Conservation (phyloP, 345 rosid species). For the Luvunga scandens region DNA sequence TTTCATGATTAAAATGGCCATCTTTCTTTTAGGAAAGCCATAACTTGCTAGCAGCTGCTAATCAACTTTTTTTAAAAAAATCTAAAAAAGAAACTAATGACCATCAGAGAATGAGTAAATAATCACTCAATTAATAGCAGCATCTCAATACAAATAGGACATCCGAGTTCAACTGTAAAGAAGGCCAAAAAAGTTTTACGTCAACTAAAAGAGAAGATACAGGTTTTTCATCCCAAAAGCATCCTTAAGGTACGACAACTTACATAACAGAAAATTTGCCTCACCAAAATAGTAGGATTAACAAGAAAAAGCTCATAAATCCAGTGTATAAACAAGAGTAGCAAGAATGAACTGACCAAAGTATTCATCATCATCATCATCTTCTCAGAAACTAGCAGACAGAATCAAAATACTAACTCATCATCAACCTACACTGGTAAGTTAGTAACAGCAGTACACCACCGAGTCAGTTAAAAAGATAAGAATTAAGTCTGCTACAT, state of each 20-base stretch:
- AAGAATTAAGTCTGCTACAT: not conserved
- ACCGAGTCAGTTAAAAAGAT: not conserved
- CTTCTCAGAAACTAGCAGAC: constrained; percentile 1
- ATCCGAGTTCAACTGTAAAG: not conserved
- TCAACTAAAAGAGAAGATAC: not conserved
- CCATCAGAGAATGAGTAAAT: not conserved
- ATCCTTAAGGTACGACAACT: not conserved
- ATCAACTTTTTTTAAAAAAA: no score
- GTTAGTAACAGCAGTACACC: not conserved
- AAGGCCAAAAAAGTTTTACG: not conserved
- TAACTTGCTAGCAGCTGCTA: not conserved
- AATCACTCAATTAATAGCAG: not conserved
- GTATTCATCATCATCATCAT: not conserved
- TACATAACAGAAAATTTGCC: not conserved
- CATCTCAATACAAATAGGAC: not conserved
- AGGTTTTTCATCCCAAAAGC: not conserved
- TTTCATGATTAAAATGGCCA: not conserved
- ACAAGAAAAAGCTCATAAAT: constrained; percentile 10
- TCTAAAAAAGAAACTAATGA: not conserved
- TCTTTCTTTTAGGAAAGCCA: not conserved
- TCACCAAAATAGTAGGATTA: constrained; percentile 6
- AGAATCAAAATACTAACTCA: constrained; percentile 2
- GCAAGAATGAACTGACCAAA: not conserved
- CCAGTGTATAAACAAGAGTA: not conserved
- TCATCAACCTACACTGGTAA: not conserved